Base-by-base conservation (phyloP, 371 early-diverging fungal species). In the Parasitella parasitica region DNA sequence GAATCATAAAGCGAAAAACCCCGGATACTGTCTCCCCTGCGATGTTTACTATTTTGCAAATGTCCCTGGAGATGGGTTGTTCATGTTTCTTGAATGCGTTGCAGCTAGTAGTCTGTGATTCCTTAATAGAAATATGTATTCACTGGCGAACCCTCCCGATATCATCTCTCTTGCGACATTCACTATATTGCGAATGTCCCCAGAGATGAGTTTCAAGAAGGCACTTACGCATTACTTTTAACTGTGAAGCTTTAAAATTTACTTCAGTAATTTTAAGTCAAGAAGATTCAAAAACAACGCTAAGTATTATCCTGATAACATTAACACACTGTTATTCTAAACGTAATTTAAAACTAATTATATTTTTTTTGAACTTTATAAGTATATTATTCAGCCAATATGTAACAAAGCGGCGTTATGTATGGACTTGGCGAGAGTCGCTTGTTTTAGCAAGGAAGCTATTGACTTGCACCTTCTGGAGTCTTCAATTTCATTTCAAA, bases 361-460 rank as follows among this genome's bases (percentile, higher is more conserved):
- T 41, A 37, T 55, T 55, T 55, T 39, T 54, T 39, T 52, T 35
- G 13, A 41, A 41, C 43, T 41, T 41, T 41, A 41, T 41, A 41
- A 36, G 36, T 36, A 36, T 36, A 36, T 49, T 57, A n/a, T 56
- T 56, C 18, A 62, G 27, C 62, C 56, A 37, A 62, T 56, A 49
- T 62, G 62, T 54, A 62, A 55, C 48, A 62, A 64, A 53, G 59
- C 59, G 52, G 64, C 54, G 51, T 64, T 64, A 64, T 59, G 64
- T 64, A 49, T 64, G 51, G 64, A 58, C 54, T 64, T 59, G 64
- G 59, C 53, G 57, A 64, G 36, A 59, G 32, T 64, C 59, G 54
- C 64, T 64, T 64, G 64, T 54, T 64, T 64, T 58, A 64, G 59
- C 58, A 64, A 64, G 48, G 59, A 64, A 58, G 64, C 48, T 52